Evolutionary conservation across 371 early-diverging fungal species (phyloP).

Genomic region (Entomophthora muscae): DNA sequence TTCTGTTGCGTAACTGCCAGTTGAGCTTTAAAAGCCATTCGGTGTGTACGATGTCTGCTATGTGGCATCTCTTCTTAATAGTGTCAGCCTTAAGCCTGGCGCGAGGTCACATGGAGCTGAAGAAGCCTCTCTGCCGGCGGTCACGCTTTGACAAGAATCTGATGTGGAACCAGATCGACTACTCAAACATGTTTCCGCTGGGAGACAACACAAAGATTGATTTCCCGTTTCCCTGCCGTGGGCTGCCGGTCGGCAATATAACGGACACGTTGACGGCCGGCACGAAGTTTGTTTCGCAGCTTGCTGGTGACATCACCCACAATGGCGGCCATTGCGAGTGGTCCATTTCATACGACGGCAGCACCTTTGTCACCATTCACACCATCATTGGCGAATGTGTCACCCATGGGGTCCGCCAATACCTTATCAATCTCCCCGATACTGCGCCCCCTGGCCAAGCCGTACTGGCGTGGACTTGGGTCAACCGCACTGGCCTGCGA

Average conservation of each 20-base stretch:
- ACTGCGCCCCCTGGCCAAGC: slow-evolving; percentile 16
- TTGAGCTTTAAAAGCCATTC: too few relatives aligned
- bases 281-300: slow-evolving; percentile 12
- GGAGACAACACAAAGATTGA: neutral
- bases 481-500: slow-evolving; percentile 36
- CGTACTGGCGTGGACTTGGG: slow-evolving; percentile 25
- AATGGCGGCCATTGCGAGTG: slow-evolving; percentile 10
- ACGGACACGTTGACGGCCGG: slow-evolving; percentile 13
- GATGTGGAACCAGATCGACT: neutral
- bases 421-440: slow-evolving; percentile 19
- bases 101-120: slow-evolving; percentile 1
- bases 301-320: slow-evolving; percentile 3
- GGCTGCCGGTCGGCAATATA: neutral
- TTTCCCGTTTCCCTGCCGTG: slow-evolving; percentile 4
- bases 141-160: neutral
- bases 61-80: too few relatives aligned
- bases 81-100: too few relatives aligned
- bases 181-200: neutral
- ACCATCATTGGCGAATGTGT: slow-evolving; percentile 6
- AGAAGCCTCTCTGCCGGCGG: neutral
- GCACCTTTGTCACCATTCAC: slow-evolving; percentile 4
- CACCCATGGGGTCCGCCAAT: slow-evolving; percentile 5
- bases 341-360: neutral
- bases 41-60: too few relatives aligned
- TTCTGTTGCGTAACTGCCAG: too few relatives aligned